Evolutionary conservation across 805 yeast species (phyloP).

Genomic region (Wilhelminamyces savonicus): DNA sequence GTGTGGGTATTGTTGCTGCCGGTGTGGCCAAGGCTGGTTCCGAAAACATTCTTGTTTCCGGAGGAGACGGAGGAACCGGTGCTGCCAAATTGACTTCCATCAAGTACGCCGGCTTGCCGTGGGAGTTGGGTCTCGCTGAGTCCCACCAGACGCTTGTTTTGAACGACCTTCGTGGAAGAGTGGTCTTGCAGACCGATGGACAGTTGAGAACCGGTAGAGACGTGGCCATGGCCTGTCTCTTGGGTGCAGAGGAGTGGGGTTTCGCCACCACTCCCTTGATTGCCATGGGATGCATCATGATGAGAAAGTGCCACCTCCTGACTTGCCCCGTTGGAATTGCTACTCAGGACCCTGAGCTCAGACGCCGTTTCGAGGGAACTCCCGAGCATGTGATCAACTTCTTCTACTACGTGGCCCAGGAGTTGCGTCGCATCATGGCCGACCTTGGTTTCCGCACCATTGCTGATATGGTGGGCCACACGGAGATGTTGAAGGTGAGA

Average conservation of each 20-base stretch:
- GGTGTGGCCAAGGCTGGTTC: slow-evolving; percentile 99
- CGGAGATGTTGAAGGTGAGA: slow-evolving; percentile 82
- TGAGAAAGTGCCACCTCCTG: slow-evolving; percentile 82
- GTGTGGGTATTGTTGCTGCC: slow-evolving; percentile 98
- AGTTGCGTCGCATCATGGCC: slow-evolving; percentile 90
- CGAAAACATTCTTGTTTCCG: slow-evolving; percentile 90
- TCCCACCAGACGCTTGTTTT: slow-evolving; percentile 95
- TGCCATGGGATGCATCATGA: slow-evolving; percentile 96
- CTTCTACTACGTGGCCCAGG: slow-evolving; percentile 91
- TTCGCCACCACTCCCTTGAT: slow-evolving; percentile 96
- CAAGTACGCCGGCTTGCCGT: slow-evolving; percentile 95
- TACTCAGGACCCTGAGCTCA: slow-evolving; percentile 91
- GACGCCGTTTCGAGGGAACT: slow-evolving; percentile 90
- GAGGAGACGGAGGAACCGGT: slow-evolving; percentile 99
- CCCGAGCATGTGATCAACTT: slow-evolving; percentile 98
- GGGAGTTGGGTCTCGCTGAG: slow-evolving; percentile 98
- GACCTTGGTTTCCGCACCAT: slow-evolving; percentile 90
- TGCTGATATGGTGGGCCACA: slow-evolving; percentile 97
- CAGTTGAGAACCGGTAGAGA: slow-evolving; percentile 96
- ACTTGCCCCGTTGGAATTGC: slow-evolving; percentile 99
- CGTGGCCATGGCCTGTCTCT: slow-evolving; percentile 88
- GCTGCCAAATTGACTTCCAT: slow-evolving; percentile 97
- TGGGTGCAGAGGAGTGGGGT: slow-evolving; percentile 99
- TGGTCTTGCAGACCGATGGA: slow-evolving; percentile 96
- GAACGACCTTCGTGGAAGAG: slow-evolving; percentile 94